Evolutionary conservation across 345 rosid genomes (phyloP).

Genomic region (Hibiscus syriacus): DNA sequence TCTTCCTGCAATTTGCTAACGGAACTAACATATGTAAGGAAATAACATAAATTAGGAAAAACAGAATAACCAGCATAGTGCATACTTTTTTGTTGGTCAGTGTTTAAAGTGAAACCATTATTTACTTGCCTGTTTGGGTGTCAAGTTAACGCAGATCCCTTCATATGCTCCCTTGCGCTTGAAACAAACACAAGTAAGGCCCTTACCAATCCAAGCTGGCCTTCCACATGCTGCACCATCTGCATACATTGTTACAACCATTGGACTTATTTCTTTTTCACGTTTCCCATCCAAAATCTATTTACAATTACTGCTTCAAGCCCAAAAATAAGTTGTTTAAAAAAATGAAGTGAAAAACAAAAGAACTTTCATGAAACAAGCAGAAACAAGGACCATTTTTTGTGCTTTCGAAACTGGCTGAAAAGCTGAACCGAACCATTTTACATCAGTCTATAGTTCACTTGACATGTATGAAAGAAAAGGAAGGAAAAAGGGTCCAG

Average conservation of each 20-base stretch:
- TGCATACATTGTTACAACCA: constrained; percentile 19
- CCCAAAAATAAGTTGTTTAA: not conserved
- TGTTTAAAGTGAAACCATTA: not conserved
- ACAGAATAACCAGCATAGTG: not conserved
- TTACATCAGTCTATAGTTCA: too few relatives aligned
- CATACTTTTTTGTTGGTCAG: not conserved
- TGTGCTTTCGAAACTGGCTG: constrained; percentile 13
- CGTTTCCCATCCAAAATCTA: not conserved
- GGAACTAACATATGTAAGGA: not conserved
- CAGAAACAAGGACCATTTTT: constrained; percentile 3
- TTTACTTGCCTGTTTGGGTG: constrained; percentile 76
- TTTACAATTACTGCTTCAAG: not conserved
- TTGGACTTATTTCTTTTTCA: not conserved
- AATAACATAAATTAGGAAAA: not conserved
- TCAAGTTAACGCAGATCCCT: constrained; percentile 60
- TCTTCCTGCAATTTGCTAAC: constrained; percentile 50
- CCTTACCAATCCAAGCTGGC: constrained; percentile 77
- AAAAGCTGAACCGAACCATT: too few relatives aligned
- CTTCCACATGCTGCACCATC: constrained; percentile 35
- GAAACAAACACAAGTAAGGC: constrained; percentile 88
- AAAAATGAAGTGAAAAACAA: not conserved
- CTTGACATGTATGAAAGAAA: too few relatives aligned
- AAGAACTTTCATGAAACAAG: not conserved
- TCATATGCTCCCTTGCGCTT: constrained; percentile 69
- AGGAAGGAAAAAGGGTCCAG: too few relatives aligned